Conservation (phyloP, 2,329 filamentous ascomycete genomes). For the Pseudocercospora macadamiae region DNA sequence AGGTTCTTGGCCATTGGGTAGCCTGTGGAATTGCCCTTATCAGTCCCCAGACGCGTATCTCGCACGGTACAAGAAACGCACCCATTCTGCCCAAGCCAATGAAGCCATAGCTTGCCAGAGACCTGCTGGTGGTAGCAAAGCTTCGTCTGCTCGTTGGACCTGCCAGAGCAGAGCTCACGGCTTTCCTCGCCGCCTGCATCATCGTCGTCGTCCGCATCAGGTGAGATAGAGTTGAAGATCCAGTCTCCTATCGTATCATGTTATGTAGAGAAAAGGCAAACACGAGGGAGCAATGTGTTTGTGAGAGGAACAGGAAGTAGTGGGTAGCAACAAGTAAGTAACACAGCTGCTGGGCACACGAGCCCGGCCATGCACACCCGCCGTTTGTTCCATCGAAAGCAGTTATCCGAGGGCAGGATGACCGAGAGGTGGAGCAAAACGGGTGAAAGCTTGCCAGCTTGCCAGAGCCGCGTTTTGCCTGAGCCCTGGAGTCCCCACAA, state of each 20-base stretch:
- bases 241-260: not conserved
- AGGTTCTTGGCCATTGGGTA: constrained; percentile 75
- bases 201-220: constrained; percentile 19
- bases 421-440: not conserved
- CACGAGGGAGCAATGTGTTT: not conserved
- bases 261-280: not conserved
- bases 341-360: constrained; percentile 9
- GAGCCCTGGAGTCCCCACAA: not conserved
- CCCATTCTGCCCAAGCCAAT: constrained; percentile 56
- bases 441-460: not conserved
- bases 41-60: not conserved
- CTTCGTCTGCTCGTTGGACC: constrained; percentile 39
- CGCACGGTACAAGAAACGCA: too few species aligned
- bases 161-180: constrained; percentile 22
- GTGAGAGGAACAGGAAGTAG: constrained; percentile 10
- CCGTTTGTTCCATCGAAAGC: constrained; percentile 7
- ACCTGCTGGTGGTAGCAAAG: constrained; percentile 47
- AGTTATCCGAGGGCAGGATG: not conserved
- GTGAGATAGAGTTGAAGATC: not conserved
- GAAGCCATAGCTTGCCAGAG: constrained; percentile 54
- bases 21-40: constrained; percentile 48
- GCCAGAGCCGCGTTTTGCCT: not conserved
- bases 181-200: constrained; percentile 24
- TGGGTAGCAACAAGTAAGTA: too few species aligned
- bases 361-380: not conserved